These are phyloP conservation scores for Pseudogymnoascus sp. DNA, from an alignment of 2,329 filamentous ascomycete genomes.

Conservation along the genomic window DNA sequence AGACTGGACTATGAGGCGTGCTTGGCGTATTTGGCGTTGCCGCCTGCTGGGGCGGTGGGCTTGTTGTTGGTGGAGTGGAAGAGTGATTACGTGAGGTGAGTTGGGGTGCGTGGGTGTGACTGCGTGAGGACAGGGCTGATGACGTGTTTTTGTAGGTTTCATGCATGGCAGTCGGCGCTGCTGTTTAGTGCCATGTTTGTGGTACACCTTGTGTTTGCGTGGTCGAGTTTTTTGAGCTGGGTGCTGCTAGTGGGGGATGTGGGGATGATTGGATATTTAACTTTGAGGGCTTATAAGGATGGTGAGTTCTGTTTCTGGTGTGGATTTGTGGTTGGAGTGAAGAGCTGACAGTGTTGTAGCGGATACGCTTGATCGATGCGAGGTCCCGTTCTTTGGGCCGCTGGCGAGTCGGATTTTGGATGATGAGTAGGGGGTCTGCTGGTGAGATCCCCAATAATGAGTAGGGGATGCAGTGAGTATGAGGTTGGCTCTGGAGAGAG, in stretches of 20 bases:
- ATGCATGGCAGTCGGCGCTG: constrained; percentile 89
- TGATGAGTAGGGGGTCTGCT: constrained; percentile 48
- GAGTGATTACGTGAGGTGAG: constrained; percentile 90
- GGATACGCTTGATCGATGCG: constrained; percentile 47
- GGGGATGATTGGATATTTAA: constrained; percentile 65
- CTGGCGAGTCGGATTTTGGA: constrained; percentile 86
- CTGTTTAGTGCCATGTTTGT: constrained; percentile 69
- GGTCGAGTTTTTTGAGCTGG: constrained; percentile 79
- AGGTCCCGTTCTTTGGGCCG: constrained; percentile 78
- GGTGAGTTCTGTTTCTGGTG: constrained; percentile 34
- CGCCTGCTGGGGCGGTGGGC: constrained; percentile 77
- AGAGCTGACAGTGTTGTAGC: constrained; percentile 34
- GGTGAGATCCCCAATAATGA: constrained; percentile 53
- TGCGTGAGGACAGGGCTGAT: constrained; percentile 5
- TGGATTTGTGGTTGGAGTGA: not conserved
- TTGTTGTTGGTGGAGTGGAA: constrained; percentile 83
- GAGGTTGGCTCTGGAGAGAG: not conserved
- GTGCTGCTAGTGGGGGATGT: constrained; percentile 70
- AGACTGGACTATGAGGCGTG: constrained; percentile 85
- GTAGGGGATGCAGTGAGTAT: constrained; percentile 13
- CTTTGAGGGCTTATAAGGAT: constrained; percentile 74
- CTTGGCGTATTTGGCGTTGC: constrained; percentile 76
- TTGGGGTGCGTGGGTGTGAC: constrained; percentile 12
- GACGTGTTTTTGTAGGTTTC: constrained; percentile 53
- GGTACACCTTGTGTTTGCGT: constrained; percentile 77